These are phyloP conservation scores for Clavariopsis aquatica DNA, from an alignment of 495 filamentous ascomycete genomes.

Conservation along the genomic window DNA sequence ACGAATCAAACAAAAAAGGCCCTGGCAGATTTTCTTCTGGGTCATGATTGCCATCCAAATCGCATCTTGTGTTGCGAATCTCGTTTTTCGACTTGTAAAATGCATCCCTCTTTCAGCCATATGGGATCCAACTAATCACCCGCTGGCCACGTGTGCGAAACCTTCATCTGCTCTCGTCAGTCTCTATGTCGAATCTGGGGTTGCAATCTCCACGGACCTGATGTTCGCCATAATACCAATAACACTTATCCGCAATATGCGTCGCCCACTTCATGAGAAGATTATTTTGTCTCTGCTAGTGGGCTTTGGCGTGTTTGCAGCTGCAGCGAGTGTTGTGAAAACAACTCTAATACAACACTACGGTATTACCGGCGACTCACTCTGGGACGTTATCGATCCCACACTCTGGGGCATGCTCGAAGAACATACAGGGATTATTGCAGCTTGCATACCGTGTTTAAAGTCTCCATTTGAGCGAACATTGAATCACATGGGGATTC, in stretches of 20 bases:
- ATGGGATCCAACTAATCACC: conserved; percentile 37
- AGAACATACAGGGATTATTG: conserved; percentile 41
- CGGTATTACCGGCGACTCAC: conserved; percentile 32
- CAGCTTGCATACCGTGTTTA: conserved; percentile 40
- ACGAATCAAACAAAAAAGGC: conserved; percentile 37
- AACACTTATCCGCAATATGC: conserved; percentile 42
- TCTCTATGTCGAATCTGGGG: conserved; percentile 37
- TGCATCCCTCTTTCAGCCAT: conserved; percentile 40
- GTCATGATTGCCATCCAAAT: conserved; percentile 37
- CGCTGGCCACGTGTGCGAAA: conserved; percentile 35
- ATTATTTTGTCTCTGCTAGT: conserved; percentile 41
- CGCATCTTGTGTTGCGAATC: conserved; percentile 32
- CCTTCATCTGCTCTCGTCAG: conserved; percentile 14
- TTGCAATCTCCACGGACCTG: conserved; percentile 43
- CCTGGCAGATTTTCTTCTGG: conserved; percentile 39
- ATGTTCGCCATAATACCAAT: conserved; percentile 43
- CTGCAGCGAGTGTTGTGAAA: conserved; percentile 40
- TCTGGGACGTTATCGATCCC: conserved; percentile 39
- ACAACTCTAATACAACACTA: conserved; percentile 37
- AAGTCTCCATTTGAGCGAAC: conserved; percentile 40
- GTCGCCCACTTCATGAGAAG: conserved; percentile 42
- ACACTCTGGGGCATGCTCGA: conserved; percentile 41
- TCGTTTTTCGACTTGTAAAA: conserved; percentile 38
- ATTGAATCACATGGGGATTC: conserved; percentile 22
- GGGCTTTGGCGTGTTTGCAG: conserved; percentile 43